Conservation (phyloP, 805 yeast species). For the Naumovozyma dairenensis region DNA sequence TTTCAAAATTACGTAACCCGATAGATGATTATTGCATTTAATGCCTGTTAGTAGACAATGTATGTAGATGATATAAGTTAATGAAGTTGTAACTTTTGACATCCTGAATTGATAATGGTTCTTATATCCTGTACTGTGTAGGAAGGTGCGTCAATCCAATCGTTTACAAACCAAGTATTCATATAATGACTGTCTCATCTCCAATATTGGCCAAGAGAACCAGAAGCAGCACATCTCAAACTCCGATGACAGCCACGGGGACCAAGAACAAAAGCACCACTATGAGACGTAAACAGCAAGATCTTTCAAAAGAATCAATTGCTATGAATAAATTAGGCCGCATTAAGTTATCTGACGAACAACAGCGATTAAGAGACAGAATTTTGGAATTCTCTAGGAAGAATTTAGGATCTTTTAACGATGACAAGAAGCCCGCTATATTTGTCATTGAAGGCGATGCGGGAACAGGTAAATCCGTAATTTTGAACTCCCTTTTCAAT, state of each 20-base stretch:
- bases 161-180: too few relatives aligned
- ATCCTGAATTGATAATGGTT: too few relatives aligned
- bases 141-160: too few relatives aligned
- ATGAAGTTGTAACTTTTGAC: too few relatives aligned
- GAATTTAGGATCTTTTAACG: conserved; percentile 12
- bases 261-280: neutral
- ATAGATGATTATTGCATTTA: too few relatives aligned
- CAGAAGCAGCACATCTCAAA: too few relatives aligned
- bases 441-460: conserved; percentile 40
- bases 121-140: too few relatives aligned
- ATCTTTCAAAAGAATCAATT: conserved; percentile 7
- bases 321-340: conserved; percentile 33
- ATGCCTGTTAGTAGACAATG: too few relatives aligned
- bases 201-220: too few relatives aligned
- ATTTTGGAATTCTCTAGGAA: conserved; percentile 26
- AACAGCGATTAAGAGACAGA: conserved; percentile 21
- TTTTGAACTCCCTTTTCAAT: conserved; percentile 35
- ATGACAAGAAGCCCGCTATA: conserved; percentile 23
- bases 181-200: too few relatives aligned
- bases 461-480: conserved; percentile 40
- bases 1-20: too few relatives aligned
- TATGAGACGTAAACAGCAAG: conserved; percentile 1
- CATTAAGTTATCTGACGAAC: conserved; percentile 32
- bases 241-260: neutral
- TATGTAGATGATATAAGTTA: too few relatives aligned